Conservation (phyloP, 2,329 filamentous ascomycete genomes). For the Rhynchosporium secalis region DNA sequence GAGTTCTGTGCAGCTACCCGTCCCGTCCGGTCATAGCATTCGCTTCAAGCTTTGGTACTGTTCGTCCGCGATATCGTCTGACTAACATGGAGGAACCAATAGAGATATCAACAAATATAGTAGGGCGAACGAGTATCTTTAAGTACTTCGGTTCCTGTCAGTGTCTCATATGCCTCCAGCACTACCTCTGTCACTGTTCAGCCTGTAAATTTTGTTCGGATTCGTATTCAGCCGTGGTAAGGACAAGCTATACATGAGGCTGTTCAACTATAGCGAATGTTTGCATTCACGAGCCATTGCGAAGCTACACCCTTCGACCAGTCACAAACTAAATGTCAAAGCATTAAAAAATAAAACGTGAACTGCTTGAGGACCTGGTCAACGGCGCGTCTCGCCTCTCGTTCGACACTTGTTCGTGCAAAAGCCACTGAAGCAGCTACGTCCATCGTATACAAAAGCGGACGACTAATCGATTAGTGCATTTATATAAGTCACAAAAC, state of each 20-base stretch:
- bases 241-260: neutral
- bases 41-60: constrained; percentile 11
- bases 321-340: neutral
- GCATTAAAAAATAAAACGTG: neutral
- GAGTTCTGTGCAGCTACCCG: constrained; percentile 8
- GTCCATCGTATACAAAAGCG: neutral
- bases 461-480: neutral
- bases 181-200: neutral
- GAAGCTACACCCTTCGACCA: neutral
- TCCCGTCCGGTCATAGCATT: constrained; percentile 4
- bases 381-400: constrained; percentile 4
- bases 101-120: neutral
- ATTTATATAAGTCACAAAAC: neutral
- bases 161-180: neutral
- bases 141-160: neutral
- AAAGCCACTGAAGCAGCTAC: neutral
- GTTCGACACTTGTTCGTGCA: constrained; percentile 2
- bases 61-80: neutral
- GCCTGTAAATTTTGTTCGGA: neutral
- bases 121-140: neutral
- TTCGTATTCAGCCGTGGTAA: neutral
- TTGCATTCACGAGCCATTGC: neutral
- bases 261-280: neutral
- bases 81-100: neutral
- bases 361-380: neutral